Conservation (phyloP, 495 filamentous ascomycete genomes). For the Xylaria longipes region DNA sequence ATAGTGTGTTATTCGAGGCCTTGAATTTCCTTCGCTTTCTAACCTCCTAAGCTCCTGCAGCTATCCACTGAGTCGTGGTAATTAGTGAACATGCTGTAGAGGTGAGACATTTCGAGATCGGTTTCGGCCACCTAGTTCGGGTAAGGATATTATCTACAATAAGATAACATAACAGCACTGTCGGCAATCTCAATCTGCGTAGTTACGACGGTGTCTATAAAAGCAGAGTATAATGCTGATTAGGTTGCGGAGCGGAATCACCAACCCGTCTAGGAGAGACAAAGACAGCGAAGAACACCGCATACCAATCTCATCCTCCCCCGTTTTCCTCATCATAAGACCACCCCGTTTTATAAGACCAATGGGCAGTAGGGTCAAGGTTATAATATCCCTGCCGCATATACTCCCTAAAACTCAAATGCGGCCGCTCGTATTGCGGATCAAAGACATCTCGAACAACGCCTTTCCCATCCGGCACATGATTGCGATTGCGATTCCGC, state of each 20-base stretch:
- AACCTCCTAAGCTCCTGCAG: no score
- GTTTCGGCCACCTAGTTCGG: no score
- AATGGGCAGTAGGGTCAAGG: neutral
- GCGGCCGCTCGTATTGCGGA: neutral
- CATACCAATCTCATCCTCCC: neutral
- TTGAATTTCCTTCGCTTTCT: no score
- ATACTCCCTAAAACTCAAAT: neutral
- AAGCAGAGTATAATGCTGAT: no score
- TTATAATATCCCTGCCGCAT: neutral
- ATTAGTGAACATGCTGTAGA: no score
- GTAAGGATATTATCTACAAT: no score
- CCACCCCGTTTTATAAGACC: neutral
- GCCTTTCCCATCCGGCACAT: neutral
- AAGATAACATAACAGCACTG: no score
- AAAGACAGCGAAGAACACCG: neutral
- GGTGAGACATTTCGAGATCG: no score
- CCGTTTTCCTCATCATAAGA: neutral
- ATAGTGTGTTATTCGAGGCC: no score
- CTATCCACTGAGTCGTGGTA: no score
- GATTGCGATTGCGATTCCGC: neutral
- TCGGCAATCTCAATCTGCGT: no score
- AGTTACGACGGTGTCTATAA: no score
- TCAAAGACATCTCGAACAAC: conserved; percentile 1
- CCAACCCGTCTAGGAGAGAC: neutral
- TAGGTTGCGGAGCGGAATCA: neutral